Base-by-base conservation (phyloP, 2,329 filamentous ascomycete genomes). In the Aureobasidium leucospermi region DNA sequence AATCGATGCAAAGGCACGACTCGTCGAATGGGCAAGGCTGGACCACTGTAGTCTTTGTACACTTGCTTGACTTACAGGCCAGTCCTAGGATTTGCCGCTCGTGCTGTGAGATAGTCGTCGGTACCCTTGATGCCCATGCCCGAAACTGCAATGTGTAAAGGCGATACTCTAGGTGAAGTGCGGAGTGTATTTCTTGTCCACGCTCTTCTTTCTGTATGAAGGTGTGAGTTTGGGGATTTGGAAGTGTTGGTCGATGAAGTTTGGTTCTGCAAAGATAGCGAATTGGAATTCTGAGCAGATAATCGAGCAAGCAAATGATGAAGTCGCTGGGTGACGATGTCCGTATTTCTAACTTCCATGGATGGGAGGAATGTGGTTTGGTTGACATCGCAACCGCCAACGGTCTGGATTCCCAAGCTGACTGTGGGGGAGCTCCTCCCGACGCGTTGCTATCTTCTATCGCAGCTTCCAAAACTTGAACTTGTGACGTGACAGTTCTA, bases 51-150 rank as follows among this genome's bases (percentile, higher is more conserved):
- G 23, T 23, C 2, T 23, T 23, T 23, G 23, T 23, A 23, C 23
- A 23, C 23, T 23, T 23, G 23, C 23, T 23, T 23, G 23, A 23
- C 23, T 23, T 23, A 23, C 5, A 70, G 58, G 6, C 70, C 70
- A 13, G 70, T 72, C 16, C 65, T 57, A 9, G 70, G 70, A 45
- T 72, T 72, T 3, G 70, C 68, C 19, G 63, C 68, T 53, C 70
- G 63, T 31, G 67, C 70, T 16, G 70, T 72, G 43, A 72, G 61
- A 59, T 72, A 72, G 62, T 72, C 70, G 58, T 70, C 70, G 49
- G 68, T 71, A 31, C 70, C 68, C 59, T 67, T 70, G 63, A 72
- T 67, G 8, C 69, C 67, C 63, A 68, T 66, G 23, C 59, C 61
- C n/a, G 28, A 6, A 6, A 10, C 4, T 8, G 3, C 11, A 4